phyloP scores from a whole-genome alignment of 208 protist species.

The Acanthamoeba sp. region DNA sequence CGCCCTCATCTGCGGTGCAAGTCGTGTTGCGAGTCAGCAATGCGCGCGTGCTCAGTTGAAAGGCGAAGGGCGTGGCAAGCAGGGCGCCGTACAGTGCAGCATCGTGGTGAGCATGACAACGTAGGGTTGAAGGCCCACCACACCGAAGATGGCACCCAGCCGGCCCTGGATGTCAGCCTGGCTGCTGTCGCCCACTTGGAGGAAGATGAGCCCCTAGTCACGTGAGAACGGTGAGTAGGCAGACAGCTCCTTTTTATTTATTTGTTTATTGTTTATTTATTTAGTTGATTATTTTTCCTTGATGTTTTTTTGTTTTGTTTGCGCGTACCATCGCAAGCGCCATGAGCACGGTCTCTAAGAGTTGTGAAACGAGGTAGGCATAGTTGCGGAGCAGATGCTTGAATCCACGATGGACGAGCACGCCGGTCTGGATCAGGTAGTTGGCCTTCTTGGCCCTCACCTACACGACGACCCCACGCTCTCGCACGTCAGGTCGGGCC shows the following conservation, averaged over 20 bases:
- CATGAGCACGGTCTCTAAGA: slow-evolving; percentile 41
- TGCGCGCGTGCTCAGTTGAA: neutral
- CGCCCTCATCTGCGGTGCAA: neutral
- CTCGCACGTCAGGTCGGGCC: no score
- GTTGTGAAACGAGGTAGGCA: neutral
- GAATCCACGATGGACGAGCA: slow-evolving; percentile 7
- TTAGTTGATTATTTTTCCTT: no score
- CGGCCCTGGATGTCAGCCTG: slow-evolving; percentile 1
- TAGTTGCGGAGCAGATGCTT: slow-evolving; percentile 46
- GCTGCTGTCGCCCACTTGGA: slow-evolving; percentile 17
- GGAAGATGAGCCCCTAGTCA: neutral
- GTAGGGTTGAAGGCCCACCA: slow-evolving; percentile 40
- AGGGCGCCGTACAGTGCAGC: neutral
- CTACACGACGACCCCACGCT: neutral
- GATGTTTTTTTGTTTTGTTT: no score
- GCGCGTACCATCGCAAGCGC: neutral
- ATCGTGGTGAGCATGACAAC: slow-evolving; percentile 51
- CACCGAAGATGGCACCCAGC: slow-evolving; percentile 23
- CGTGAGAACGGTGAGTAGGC: no score
- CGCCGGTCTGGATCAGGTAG: slow-evolving; percentile 6
- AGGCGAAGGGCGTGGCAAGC: neutral
- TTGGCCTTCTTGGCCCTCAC: neutral
- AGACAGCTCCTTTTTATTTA: no score
- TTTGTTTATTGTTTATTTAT: no score
- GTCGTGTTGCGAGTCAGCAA: neutral